A percentile compares a stretch with the other conserved stretches of the same genome.
Conservation (phyloP, 2,329 filamentous ascomycete species). For the Spiromastix sp. region DNA sequence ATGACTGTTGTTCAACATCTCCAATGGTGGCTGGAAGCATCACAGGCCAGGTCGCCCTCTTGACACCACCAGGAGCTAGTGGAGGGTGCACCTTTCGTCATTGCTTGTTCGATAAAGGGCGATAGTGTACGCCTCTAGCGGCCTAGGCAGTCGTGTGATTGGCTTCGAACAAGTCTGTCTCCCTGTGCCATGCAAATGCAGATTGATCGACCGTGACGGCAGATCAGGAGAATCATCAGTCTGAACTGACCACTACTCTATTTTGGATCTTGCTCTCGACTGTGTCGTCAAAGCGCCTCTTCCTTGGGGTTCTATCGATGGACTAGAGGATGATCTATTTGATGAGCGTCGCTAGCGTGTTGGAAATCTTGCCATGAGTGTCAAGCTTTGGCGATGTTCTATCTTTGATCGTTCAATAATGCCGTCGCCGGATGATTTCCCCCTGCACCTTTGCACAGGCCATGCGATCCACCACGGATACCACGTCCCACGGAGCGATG, state of each 20-base stretch:
- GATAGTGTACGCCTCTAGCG: conserved; percentile 1
- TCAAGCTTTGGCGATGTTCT: no score
- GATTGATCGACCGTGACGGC: conserved; percentile 5
- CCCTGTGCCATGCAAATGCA: conserved; percentile 2
- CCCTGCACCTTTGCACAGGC: not conserved
- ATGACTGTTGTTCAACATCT: no score
- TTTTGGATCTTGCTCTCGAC: no score
- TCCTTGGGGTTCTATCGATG: not conserved
- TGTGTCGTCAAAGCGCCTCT: no score
- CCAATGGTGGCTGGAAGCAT: no score
- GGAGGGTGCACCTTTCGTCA: not conserved
- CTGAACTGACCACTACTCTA: no score
- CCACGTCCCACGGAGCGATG: conserved; percentile 6
- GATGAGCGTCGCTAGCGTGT: conserved; percentile 1
- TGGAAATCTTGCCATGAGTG: no score
- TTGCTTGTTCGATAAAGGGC: conserved; percentile 1
- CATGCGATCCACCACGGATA: conserved; percentile 5
- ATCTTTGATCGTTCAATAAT: not conserved
- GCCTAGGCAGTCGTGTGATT: conserved; percentile 3
- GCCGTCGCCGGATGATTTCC: no score
- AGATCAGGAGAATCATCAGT: conserved; percentile 6
- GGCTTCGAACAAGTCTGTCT: conserved; percentile 1
- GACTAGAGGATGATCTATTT: conserved; percentile 5
- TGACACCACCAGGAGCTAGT: no score
- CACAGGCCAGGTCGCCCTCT: no score